Percentiles rank a stretch among this genome's conserved stretches.
Conservation (phyloP, 169 alveolate genomes). For the Eimeria maxima region DNA sequence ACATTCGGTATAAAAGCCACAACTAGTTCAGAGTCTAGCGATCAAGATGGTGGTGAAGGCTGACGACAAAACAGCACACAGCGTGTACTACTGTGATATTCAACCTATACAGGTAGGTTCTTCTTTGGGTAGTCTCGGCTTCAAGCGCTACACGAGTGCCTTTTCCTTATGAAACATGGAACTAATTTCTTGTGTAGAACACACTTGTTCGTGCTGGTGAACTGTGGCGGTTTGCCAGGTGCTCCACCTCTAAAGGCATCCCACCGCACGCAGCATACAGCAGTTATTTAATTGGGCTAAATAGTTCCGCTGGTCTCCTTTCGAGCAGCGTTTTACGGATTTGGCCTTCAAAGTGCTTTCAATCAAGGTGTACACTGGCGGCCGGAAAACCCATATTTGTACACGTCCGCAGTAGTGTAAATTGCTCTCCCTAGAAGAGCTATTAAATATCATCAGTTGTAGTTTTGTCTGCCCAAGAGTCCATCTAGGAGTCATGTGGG, state of each 20-base stretch:
- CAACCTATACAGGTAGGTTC: no score
- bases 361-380: neutral
- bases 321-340: neutral
- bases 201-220: neutral
- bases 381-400: neutral
- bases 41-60: neutral
- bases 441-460: constrained; percentile 8
- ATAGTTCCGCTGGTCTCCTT: neutral
- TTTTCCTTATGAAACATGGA: neutral
- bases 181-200: neutral
- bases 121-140: neutral
- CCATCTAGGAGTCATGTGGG: constrained; percentile 5
- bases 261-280: neutral
- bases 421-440: neutral
- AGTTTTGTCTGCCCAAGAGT: neutral
- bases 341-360: neutral
- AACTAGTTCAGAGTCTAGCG: neutral
- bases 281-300: neutral
- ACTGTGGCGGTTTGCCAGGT: neutral
- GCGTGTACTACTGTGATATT: no score
- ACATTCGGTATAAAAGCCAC: neutral
- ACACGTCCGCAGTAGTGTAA: neutral
- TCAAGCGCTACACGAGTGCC: neutral
- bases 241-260: neutral
- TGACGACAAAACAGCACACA: neutral